phyloP scores from a whole-genome alignment of 1,139 yeast species.

The Geotrichum carabidarum region DNA sequence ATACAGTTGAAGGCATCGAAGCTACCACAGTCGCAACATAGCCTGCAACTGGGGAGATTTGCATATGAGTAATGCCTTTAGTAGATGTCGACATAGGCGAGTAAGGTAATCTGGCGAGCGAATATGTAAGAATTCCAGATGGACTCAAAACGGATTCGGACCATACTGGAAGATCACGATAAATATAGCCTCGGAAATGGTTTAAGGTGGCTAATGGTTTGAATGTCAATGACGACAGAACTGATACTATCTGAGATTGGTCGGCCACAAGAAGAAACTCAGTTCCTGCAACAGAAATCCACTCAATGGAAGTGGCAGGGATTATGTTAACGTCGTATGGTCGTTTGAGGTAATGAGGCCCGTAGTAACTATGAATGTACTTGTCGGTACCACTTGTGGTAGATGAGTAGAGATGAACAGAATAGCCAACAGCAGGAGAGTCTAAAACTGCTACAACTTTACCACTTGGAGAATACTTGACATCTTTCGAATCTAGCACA shows the following conservation, averaged over 20 bases:
- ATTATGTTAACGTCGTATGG: conserved; percentile 17
- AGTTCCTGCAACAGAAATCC: conserved; percentile 17
- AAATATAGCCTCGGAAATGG: conserved; percentile 23
- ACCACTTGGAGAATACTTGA: conserved; percentile 27
- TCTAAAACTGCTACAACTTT: conserved; percentile 29
- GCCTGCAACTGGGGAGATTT: conserved; percentile 11
- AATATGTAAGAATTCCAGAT: conserved; percentile 12
- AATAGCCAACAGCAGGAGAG: conserved; percentile 28
- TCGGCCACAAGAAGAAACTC: conserved; percentile 28
- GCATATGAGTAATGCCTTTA: conserved; percentile 5
- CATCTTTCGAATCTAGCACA: conserved; percentile 25
- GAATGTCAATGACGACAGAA: conserved; percentile 22
- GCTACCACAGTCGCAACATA: conserved; percentile 21
- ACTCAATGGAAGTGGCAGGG: conserved; percentile 23
- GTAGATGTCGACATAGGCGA: conserved; percentile 13
- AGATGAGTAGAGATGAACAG: conserved; percentile 25
- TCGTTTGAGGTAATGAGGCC: conserved; percentile 16
- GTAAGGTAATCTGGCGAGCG: conserved; percentile 21
- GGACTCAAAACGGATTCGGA: conserved; percentile 19
- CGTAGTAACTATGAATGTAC: conserved; percentile 21
- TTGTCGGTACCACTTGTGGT: conserved; percentile 11
- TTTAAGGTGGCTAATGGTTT: conserved; percentile 22
- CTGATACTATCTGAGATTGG: conserved; percentile 23
- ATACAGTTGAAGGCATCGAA: conserved; percentile 19
- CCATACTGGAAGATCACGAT: conserved; percentile 27